Base-by-base conservation (phyloP, 192 early-diverging fungal species). In the Thoreauomyces humboldtii region DNA sequence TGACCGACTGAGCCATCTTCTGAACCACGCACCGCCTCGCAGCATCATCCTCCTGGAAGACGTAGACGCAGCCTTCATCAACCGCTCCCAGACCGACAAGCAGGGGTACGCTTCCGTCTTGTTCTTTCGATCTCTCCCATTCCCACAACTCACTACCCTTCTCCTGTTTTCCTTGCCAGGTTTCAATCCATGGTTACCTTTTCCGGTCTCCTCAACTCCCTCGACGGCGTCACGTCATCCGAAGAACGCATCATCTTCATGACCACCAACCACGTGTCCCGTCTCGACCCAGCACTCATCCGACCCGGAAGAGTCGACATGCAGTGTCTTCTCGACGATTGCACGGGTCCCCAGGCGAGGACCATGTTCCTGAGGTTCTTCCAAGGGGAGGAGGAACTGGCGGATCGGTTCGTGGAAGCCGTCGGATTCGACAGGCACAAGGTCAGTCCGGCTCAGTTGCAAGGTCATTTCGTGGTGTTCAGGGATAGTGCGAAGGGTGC, bases 401-500 rank as follows among this genome's bases (percentile, higher is more conserved):
- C 88, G 7, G 80, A 89, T 1, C 45, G 64, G 53, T 96, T 98
- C 85, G 34, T 42, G 17, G 37, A 34, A 47, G 48, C 36, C 37
- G 37, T 27, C 7, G 47, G 24, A 17, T 32, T 42, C 28, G 37
- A 9, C 6, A 35, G 9, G 9, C 52, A 46, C 17, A 6, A 7
- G 7, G 47, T 92, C 32, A 93, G 91, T 72, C 91, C 93, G 4
- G 94, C 94, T 0, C 81, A 81, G 61, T 69, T 98, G 32, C 96
- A 98, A 76, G 96, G 96, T 2, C 96, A 98, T 76, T 98, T 98
- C 87, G 92, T 96, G 7, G 74, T 88, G 34, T 83, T 85, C 51
- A 89, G 94, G 48, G 88, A 93, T 64, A 75, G 81, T 56, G 86
- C 95, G 0, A 57, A 81, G 43, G 76, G 69, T 12, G 92, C 92